These are phyloP conservation scores for Furcasterigmium sp. DNA, from an alignment of 2,329 filamentous ascomycete genomes.

Conservation along the genomic window DNA sequence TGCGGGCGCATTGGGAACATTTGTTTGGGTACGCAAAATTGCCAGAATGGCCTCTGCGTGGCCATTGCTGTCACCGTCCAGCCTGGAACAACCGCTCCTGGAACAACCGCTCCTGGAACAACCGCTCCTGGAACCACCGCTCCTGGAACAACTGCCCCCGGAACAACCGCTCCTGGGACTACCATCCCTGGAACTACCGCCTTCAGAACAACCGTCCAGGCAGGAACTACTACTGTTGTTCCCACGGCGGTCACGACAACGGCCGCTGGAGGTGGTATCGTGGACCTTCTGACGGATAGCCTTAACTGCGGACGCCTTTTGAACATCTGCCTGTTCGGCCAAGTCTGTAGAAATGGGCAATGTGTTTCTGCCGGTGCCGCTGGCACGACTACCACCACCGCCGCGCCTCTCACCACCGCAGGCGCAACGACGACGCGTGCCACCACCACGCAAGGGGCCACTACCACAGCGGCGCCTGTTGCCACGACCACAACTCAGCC, in stretches of 20 bases:
- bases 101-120: background rate
- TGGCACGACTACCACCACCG: background rate
- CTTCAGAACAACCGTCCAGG: no score
- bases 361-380: background rate
- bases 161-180: background rate
- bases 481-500: background rate
- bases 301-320: conserved; percentile 1
- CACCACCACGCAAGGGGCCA: no score
- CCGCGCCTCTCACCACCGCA: background rate
- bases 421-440: background rate
- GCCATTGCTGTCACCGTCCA: background rate
- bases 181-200: background rate
- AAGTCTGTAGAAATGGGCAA: background rate
- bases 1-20: background rate
- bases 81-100: background rate
- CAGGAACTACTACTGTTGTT: background rate
- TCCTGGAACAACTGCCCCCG: background rate
- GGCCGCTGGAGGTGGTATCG: background rate
- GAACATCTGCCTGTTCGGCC: background rate
- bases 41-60: conserved; percentile 1
- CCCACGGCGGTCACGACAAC: background rate
- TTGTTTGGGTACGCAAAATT: background rate
- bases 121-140: no score
- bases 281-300: background rate
- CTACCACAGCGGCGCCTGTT: background rate